Conservation (phyloP, 2,329 filamentous ascomycete species). For the Aureobasidium mangrovei region DNA sequence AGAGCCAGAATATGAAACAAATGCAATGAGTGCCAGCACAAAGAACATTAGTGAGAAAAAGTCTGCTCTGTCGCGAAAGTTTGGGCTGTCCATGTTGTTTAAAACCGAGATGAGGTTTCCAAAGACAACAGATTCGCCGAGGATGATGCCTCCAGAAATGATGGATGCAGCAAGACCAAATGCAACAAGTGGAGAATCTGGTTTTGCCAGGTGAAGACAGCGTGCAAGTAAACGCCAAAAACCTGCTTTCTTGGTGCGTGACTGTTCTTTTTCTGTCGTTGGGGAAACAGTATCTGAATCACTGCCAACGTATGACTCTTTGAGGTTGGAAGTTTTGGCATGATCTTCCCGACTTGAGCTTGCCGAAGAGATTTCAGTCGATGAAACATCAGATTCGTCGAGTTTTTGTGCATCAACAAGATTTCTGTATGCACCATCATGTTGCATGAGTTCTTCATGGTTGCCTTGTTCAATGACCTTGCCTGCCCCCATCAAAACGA, state of each 20-base stretch:
- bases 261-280: constrained; percentile 23
- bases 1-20: constrained; percentile 35
- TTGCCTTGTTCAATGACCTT: constrained; percentile 53
- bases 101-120: constrained; percentile 43
- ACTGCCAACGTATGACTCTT: constrained; percentile 31
- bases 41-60: constrained; percentile 46
- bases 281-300: constrained; percentile 30
- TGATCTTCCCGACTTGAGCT: constrained; percentile 44
- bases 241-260: constrained; percentile 2
- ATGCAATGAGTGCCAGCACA: constrained; percentile 42
- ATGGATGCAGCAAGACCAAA: constrained; percentile 38
- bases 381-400: constrained; percentile 1
- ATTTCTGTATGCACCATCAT: constrained; percentile 14
- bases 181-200: constrained; percentile 32
- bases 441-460: constrained; percentile 44
- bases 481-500: constrained; percentile 65
- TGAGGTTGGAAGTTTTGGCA: constrained; percentile 40
- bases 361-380: background rate
- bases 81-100: constrained; percentile 31
- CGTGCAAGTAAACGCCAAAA: constrained; percentile 10
- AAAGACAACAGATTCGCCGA: constrained; percentile 53
- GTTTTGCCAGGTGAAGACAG: constrained; percentile 25
- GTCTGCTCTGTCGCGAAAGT: constrained; percentile 24
- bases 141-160: constrained; percentile 41
- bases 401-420: constrained; percentile 16